Base-by-base conservation (phyloP, 129 eudicot species). In the Artemisia tridentata region DNA sequence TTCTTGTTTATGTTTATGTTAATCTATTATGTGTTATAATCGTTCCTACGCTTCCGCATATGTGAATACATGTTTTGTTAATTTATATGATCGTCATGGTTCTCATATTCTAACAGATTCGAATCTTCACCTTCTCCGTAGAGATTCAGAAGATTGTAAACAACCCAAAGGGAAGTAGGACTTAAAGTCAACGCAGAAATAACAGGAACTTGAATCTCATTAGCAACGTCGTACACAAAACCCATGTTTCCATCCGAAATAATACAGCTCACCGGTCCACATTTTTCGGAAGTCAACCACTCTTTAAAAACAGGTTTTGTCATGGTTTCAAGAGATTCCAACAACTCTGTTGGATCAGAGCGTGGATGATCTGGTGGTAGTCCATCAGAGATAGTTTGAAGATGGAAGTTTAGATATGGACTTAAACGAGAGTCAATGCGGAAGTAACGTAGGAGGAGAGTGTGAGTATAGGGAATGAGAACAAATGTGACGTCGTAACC, bases 161-260 rank as follows among this genome's bases (percentile, higher is more conserved):
- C 77, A 21, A 79, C 72, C 97, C 95, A 90, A 45, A 90, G 71
- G 25, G 81, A 77, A 48, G 81, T 69, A 54, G 95, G 84, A n/a
- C 95, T 83, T n/a, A 87, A 52, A 2, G 91, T 87, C 25, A 81
- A 72, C n/a, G 83, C 81, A 52, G 54, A 83, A 38, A 85, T 6
- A 58, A 87, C 38, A 11, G 97, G 88, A 47, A 90, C 57, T 38
- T 84, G 82, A 18, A 78, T 56, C 21, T 72, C 88, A 21, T 68
- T 20, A 72, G 89, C 89, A 57, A 78, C 80, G 48, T 81, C 88
- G 49, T 69, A 60, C 0, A 85, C 60, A 73, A 56, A 83, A 8
- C 84, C 80, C 65, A 79, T 73, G 5, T 72, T 53, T 45, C 97
- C 97, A 75, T 87, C 95, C 0, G 85, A 75, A 25, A 90, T 79